Conservation (phyloP, 495 filamentous ascomycete genomes). For the Emericellopsis terricola region DNA sequence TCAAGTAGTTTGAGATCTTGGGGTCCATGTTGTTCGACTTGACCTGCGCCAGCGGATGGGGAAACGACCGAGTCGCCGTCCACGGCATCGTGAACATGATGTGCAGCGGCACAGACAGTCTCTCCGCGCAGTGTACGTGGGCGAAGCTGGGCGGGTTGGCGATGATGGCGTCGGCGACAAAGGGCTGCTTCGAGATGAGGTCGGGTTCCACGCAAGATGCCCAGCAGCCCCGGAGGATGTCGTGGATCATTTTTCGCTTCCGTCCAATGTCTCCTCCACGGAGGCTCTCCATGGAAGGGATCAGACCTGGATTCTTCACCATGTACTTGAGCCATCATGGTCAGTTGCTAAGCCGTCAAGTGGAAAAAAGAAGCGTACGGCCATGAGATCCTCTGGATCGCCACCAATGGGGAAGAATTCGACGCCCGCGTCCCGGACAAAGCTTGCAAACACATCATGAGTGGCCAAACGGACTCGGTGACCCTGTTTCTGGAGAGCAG, state of each 20-base stretch:
- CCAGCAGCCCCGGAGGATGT: constrained; percentile 52
- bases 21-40: constrained; percentile 21
- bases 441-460: constrained; percentile 41
- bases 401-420: constrained; percentile 60
- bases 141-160: constrained; percentile 51
- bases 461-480: constrained; percentile 56
- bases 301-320: constrained; percentile 56
- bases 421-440: constrained; percentile 42
- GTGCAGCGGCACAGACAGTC: constrained; percentile 40
- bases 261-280: constrained; percentile 41
- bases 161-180: constrained; percentile 51
- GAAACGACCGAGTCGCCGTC: constrained; percentile 35
- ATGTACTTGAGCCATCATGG: no score
- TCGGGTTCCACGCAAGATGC: constrained; percentile 43
- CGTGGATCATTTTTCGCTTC: constrained; percentile 38
- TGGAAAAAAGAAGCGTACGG: no score
- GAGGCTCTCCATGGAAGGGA: constrained; percentile 43
- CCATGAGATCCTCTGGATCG: constrained; percentile 52
- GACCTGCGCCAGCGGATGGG: constrained; percentile 35
- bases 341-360: no score
- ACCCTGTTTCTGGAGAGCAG: constrained; percentile 37
- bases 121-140: constrained; percentile 45
- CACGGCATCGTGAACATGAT: constrained; percentile 57
- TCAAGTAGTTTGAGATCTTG: constrained; percentile 36
- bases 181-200: constrained; percentile 11